phyloP scores from a whole-genome alignment of 2,329 filamentous ascomycete genomes.

The Fusarium sacchari region DNA sequence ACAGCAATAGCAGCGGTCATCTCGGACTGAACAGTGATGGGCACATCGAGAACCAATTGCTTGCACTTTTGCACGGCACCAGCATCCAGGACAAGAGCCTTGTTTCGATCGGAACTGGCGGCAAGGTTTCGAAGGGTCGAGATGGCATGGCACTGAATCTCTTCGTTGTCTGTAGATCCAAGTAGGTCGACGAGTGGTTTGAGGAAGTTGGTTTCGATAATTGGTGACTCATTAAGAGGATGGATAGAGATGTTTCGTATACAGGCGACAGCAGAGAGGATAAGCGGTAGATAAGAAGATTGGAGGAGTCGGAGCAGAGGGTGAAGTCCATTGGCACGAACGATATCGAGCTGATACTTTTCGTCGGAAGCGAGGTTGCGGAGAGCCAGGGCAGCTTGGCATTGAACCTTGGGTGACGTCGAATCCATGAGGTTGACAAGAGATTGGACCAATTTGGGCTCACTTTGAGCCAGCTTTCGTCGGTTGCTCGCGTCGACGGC shows the following conservation, averaged over 20 bases:
- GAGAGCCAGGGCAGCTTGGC: slow-evolving; percentile 92
- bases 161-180: slow-evolving; percentile 95
- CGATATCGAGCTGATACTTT: slow-evolving; percentile 98
- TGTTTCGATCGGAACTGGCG: slow-evolving; percentile 96
- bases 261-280: slow-evolving; percentile 95
- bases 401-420: slow-evolving; percentile 96
- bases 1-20: slow-evolving; percentile 99
- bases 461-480: slow-evolving; percentile 88
- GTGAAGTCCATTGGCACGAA: slow-evolving; percentile 84
- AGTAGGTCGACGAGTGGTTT: slow-evolving; percentile 93
- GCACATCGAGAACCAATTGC: slow-evolving; percentile 91
- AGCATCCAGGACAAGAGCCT: slow-evolving; percentile 94
- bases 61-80: slow-evolving; percentile 99
- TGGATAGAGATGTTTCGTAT: slow-evolving; percentile 99
- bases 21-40: slow-evolving; percentile 94
- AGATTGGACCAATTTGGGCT: slow-evolving; percentile 91
- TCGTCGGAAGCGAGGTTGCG: slow-evolving; percentile 97
- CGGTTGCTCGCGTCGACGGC: slow-evolving; percentile 93
- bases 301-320: slow-evolving; percentile 90
- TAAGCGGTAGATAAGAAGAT: slow-evolving; percentile 94
- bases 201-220: slow-evolving; percentile 96
- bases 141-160: slow-evolving; percentile 98
- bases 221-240: slow-evolving; percentile 95
- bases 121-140: slow-evolving; percentile 95
- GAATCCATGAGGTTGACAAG: slow-evolving; percentile 98